Evolutionary conservation across 2,329 filamentous ascomycete genomes (phyloP), one percentile per base, ranked within the genome.

Genomic region (Pseudogymnoascus sp.): DNA sequence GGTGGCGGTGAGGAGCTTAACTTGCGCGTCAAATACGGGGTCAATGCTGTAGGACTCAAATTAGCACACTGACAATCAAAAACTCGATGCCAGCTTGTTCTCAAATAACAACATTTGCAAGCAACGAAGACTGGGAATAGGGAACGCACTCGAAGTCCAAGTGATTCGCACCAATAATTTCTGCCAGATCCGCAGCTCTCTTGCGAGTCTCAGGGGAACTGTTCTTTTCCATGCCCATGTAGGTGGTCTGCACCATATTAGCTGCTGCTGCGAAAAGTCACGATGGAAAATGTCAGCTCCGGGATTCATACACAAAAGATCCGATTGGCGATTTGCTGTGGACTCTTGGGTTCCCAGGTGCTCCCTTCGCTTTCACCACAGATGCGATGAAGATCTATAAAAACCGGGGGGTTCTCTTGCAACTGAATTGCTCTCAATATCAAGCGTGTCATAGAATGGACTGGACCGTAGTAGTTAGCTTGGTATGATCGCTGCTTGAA

Each of bases 191-290:
- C 70, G 83, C 82, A 1, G 90, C 87, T 29, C 90, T 79, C 57
- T 80, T 78, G 8, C 89, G 78, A 0, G 89, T 92, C 67, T 91
- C 87, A 45, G 77, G 76, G 23, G 82, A 85, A 60, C 83, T 86
- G 45, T 87, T 87, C 68, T 80, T 77, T n/a, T 57, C 47, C 70
- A 86, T 92, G 10, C 88, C 89, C 85, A 91, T 88, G 74, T 86
- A 90, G 57, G 80, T 79, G 1, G 86, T 90, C 67, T 83, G 10
- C 10, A 8, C 10, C 8, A 57, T 10, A 31, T 57, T 57, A 57
- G 47, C n/a, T 31, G 8, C 26, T 57, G 47, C 16, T 34, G n/a
- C 1, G 4, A 6, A 31, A 16, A 34, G 7, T 34, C 1, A 31
- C 5, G 4, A 18, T 31, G 47, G 47, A 31, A 12, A n/a, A 8